Conservation (phyloP, 176 grass and related monocot genomes). For the Cenchrus purpureus region DNA sequence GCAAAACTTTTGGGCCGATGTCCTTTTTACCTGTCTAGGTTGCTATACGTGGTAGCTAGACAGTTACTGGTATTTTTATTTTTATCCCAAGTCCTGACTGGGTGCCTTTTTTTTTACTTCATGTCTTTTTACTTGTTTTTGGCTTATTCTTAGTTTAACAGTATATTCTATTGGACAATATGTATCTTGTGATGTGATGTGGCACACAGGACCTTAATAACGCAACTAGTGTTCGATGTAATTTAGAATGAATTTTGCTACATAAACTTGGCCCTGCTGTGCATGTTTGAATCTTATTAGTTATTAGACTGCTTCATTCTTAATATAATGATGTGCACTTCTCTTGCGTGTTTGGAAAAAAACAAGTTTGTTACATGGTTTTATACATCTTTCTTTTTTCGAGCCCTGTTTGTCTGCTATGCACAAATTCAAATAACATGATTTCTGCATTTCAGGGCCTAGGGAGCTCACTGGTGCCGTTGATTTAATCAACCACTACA, state of each 20-base stretch:
- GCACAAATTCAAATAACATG: background rate
- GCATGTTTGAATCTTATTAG: too few relatives aligned
- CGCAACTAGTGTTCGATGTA: background rate
- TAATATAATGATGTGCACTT: too few relatives aligned
- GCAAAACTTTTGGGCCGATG: background rate
- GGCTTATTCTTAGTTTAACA: constrained; percentile 1
- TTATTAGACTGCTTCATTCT: too few relatives aligned
- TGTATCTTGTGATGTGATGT: background rate
- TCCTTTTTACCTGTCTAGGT: background rate
- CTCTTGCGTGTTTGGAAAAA: too few relatives aligned
- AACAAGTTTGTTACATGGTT: too few relatives aligned
- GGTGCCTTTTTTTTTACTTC: background rate
- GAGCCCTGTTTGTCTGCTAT: constrained; percentile 8
- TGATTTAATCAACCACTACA: constrained; percentile 94
- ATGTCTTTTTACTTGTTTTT: background rate
- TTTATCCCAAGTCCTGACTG: background rate
- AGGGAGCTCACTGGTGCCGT: constrained; percentile 86
- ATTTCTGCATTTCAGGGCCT: constrained; percentile 61
- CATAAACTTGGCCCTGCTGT: background rate
- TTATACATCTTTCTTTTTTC: background rate
- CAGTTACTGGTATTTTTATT: too few relatives aligned
- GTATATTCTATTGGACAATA: constrained; percentile 13
- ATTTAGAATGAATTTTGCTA: constrained; percentile 2
- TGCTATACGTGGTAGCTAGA: background rate
- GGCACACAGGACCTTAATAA: background rate